These are phyloP conservation scores for Fraxinus greggii DNA, from an alignment of 305 asterid genomes.

Conservation along the genomic window DNA sequence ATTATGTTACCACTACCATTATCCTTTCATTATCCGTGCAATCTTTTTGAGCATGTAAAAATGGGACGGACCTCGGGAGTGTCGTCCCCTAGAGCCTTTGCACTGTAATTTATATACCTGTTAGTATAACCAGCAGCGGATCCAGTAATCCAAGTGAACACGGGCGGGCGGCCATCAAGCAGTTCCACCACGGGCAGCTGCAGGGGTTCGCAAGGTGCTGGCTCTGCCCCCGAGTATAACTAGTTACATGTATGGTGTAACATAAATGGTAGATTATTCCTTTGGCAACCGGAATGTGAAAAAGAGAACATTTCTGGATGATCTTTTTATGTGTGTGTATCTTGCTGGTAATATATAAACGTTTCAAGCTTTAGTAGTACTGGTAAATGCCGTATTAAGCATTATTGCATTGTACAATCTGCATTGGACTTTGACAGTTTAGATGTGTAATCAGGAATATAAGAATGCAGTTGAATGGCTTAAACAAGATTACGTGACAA, in stretches of 20 bases:
- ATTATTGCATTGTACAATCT: not conserved
- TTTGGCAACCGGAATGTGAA: not conserved
- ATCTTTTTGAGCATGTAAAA: not conserved
- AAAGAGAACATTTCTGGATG: not conserved
- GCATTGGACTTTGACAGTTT: not conserved
- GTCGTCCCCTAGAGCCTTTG: not conserved
- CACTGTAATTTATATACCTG: not conserved
- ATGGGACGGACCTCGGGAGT: not conserved
- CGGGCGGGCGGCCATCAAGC: too few relatives aligned
- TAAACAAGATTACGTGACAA: conserved; percentile 27
- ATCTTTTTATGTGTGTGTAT: not conserved
- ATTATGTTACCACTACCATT: not conserved
- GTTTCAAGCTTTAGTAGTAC: not conserved
- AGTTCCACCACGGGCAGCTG: too few relatives aligned
- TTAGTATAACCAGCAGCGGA: not conserved
- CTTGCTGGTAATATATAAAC: not conserved
- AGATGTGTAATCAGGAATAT: conserved; percentile 24
- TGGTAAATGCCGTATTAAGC: not conserved
- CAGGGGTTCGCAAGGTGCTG: not conserved
- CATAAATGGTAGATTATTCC: not conserved
- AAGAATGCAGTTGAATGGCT: conserved; percentile 25
- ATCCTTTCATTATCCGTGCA: not conserved
- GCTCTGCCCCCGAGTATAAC: not conserved
- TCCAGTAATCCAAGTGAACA: not conserved
- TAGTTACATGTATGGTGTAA: not conserved